A percentile compares a stretch with the other conserved stretches of the same genome.
These are phyloP conservation scores for Nemania abortiva DNA, from an alignment of 2,329 filamentous ascomycete genomes.

Conservation along the genomic window DNA sequence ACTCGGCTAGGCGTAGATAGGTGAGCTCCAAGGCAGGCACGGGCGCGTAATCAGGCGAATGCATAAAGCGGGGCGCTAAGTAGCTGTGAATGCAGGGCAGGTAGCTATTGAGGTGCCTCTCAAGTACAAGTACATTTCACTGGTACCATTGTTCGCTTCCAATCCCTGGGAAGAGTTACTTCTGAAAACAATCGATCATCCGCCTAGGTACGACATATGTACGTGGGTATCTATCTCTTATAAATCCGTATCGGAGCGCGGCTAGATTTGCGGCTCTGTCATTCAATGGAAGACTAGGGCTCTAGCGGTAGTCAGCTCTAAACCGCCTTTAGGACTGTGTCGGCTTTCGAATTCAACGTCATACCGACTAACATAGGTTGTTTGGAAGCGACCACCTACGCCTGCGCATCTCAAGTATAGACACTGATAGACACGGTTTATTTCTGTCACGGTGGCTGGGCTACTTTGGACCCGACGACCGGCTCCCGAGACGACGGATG, in stretches of 20 bases:
- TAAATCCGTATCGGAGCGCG: not conserved
- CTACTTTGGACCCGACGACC: slow-evolving; percentile 61
- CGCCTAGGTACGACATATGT: too few species aligned
- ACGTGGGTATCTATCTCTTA: not conserved
- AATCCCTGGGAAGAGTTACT: not conserved
- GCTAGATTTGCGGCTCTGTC: not conserved
- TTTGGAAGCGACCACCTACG: slow-evolving; percentile 13
- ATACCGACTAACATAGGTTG: not conserved
- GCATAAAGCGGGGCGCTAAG: slow-evolving; percentile 38
- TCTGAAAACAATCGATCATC: not conserved
- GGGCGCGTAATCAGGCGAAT: slow-evolving; percentile 52
- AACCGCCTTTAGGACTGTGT: not conserved
- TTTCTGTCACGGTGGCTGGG: slow-evolving; percentile 59
- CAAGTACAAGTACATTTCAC: not conserved
- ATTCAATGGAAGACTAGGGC: not conserved
- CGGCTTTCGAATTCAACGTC: not conserved
- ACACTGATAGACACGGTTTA: slow-evolving; percentile 3
- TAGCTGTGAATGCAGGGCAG: not conserved
- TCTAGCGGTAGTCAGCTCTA: not conserved
- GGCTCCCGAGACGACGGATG: slow-evolving; percentile 56
- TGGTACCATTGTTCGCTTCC: not conserved
- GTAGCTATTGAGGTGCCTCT: not conserved
- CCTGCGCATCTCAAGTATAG: slow-evolving; percentile 17
- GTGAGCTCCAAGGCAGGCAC: slow-evolving; percentile 48
- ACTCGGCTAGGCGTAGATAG: slow-evolving; percentile 6